A percentile compares a stretch with the other conserved stretches of the same genome.
phyloP scores from a whole-genome alignment of 1,284 basidiomycete species.

The Malassezia furfur region DNA sequence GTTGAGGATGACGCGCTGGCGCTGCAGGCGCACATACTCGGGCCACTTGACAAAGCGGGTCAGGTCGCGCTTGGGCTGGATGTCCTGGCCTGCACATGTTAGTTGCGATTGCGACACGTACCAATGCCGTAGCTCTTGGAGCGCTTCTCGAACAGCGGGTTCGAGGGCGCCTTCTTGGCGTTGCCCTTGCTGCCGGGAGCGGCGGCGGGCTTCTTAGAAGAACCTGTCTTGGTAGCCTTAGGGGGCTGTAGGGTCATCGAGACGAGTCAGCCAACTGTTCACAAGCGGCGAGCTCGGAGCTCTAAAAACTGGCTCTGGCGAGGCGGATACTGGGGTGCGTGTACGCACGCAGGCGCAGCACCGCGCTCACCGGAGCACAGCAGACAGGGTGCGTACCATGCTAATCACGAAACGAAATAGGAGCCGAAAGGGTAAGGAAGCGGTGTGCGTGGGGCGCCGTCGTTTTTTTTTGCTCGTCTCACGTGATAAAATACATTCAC shows the following conservation, averaged over 20 bases:
- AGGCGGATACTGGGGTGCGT: neutral
- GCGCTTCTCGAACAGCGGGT: conserved; percentile 86
- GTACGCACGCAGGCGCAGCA: neutral
- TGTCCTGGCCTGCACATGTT: conserved; percentile 75
- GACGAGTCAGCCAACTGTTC: conserved; percentile 39
- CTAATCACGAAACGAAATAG: neutral
- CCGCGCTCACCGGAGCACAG: neutral
- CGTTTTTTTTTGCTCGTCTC: neutral
- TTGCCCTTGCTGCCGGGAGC: conserved; percentile 41
- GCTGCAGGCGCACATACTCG: conserved; percentile 93
- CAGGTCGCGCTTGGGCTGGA: conserved; percentile 79
- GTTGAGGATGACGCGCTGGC: conserved; percentile 96
- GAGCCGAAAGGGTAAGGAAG: neutral
- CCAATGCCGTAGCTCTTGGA: conserved; percentile 93
- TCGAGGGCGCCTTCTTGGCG: conserved; percentile 60
- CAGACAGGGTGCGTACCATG: conserved; percentile 19
- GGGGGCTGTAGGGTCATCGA: conserved; percentile 45
- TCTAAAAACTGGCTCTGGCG: conserved; percentile 21
- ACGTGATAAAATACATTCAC: conserved; percentile 1
- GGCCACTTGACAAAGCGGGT: conserved; percentile 99
- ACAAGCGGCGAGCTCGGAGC: conserved; percentile 34
- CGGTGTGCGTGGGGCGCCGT: neutral
- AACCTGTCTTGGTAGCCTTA: conserved; percentile 41
- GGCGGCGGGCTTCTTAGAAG: conserved; percentile 41
- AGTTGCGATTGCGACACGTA: conserved; percentile 52